Evolutionary conservation across 2,329 filamentous ascomycete species (phyloP), one percentile per base, ranked within the genome.

Genomic region (Claviceps citrina): DNA sequence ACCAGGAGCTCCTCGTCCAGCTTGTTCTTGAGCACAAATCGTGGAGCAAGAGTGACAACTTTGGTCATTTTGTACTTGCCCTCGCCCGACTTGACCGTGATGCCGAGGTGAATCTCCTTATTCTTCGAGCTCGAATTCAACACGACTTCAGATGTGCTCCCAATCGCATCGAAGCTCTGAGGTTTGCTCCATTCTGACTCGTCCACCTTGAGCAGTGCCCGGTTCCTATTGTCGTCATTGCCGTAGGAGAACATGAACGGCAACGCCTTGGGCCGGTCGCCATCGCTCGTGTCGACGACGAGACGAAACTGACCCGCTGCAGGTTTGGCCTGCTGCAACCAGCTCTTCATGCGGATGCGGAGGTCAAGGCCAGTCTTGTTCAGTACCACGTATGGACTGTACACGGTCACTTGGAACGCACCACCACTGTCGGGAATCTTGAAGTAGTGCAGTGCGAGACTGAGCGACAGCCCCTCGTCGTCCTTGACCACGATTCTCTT

Each of bases 31-130:
- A 98, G 67, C 40, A 98, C 81, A 54, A 94, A 98, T 19, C 91
- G 76, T 20, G 93, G 91, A 0, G 91, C 79, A 31, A 98, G 73
- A 1, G 87, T 95, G 20, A 98, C 84, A 10, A 95, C 82, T 63
- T 94, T 96, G 15, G 85, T 93, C 67, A 98, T 69, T 59, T 94
- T 96, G 66, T 96, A 98, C 61, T 98, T 98, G 52, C 91, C 91
- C 53, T 94, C 82, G 9, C 91, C 91, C 43, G 93, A 81, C 43
- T 84, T 77, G 24, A 98, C 80, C 2, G 81, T 89, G 36, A 98
- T 77, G 35, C 91, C 91, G 6, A 93, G 71, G 52, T 96, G 86
- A 52, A 96, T 87, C 58, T 98, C 91, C 2, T 79, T 79, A 42
- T 69, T 71, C 32, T 74, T 78, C 31, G 71, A 73, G 2, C 72